Conservation (phyloP, 2,329 filamentous ascomycete species). For the Atkinsonella hypoxylon region DNA sequence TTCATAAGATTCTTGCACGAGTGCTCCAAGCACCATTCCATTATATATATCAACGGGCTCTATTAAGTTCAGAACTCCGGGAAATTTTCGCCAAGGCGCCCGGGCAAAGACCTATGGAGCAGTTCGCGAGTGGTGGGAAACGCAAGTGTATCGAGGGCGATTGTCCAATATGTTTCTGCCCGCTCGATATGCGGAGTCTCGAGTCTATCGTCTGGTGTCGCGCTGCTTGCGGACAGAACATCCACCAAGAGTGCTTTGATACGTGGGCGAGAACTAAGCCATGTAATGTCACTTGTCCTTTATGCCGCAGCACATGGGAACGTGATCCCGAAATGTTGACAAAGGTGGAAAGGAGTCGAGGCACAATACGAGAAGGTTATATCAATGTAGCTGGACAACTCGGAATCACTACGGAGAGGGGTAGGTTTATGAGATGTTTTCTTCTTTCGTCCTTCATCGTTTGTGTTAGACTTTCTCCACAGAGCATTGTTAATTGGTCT, state of each 20-base stretch:
- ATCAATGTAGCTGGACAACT: constrained; percentile 49
- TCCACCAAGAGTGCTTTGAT: constrained; percentile 40
- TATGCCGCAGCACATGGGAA: constrained; percentile 47
- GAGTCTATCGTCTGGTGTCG: constrained; percentile 37
- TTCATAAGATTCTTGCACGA: constrained; percentile 37
- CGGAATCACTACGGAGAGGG: constrained; percentile 42
- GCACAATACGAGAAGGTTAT: constrained; percentile 40
- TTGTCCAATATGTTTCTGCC: constrained; percentile 45
- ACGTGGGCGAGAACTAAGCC: constrained; percentile 39
- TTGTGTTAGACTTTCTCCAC: background rate
- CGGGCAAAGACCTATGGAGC: constrained; percentile 27
- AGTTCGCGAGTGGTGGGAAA: constrained; percentile 17
- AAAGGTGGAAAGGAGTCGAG: constrained; percentile 30
- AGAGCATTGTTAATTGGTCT: background rate
- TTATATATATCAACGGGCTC: constrained; percentile 49
- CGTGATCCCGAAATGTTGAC: constrained; percentile 29
- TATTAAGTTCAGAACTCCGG: constrained; percentile 45
- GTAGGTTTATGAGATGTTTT: constrained; percentile 19
- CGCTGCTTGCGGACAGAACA: constrained; percentile 41
- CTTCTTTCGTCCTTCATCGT: background rate
- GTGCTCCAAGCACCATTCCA: constrained; percentile 46
- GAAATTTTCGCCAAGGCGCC: constrained; percentile 45
- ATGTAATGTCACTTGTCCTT: constrained; percentile 42
- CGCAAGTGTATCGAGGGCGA: constrained; percentile 40
- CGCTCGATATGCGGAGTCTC: constrained; percentile 24